Percentiles rank a stretch among this genome's conserved stretches.
Evolutionary conservation across 139 green algal genomes (phyloP).

Genomic region (Pleodorina starrii): DNA sequence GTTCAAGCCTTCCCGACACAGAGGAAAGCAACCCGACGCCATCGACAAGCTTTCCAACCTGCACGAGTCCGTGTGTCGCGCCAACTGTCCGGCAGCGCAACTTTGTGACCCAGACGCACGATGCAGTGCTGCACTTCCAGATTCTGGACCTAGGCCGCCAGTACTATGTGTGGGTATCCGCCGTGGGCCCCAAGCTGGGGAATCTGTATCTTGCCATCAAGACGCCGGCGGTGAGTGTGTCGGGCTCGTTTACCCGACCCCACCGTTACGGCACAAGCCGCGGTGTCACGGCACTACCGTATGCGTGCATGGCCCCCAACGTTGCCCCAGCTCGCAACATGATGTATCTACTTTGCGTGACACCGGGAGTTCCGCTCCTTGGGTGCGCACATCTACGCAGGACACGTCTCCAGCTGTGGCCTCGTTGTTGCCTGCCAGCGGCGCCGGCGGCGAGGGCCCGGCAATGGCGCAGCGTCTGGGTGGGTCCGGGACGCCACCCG

Average conservation of each 20-base stretch:
- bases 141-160: constrained; percentile 58
- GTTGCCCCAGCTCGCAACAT: too few relatives aligned
- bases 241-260: too few relatives aligned
- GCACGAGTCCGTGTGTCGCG: neutral
- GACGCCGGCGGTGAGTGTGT: constrained; percentile 23
- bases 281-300: too few relatives aligned
- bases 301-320: too few relatives aligned
- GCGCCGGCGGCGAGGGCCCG: constrained; percentile 6
- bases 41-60: neutral
- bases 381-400: too few relatives aligned
- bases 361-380: too few relatives aligned
- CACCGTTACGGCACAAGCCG: too few relatives aligned
- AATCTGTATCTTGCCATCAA: constrained; percentile 56
- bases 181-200: constrained; percentile 19
- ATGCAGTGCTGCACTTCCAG: constrained; percentile 53
- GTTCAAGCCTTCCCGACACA: neutral
- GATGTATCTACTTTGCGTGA: too few relatives aligned
- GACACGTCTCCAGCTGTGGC: constrained; percentile 45
- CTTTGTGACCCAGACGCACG: constrained; percentile 12
- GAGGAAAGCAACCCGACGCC: neutral
- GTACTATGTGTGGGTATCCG: constrained; percentile 55
- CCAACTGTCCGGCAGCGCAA: constrained; percentile 41
- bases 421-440: constrained; percentile 22
- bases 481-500: too few relatives aligned
- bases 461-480: constrained; percentile 49